Percentiles rank a stretch among this genome's conserved stretches.
Evolutionary conservation across 1,284 basidiomycete genomes (phyloP).

Genomic region (Sporisorium graminicola): DNA sequence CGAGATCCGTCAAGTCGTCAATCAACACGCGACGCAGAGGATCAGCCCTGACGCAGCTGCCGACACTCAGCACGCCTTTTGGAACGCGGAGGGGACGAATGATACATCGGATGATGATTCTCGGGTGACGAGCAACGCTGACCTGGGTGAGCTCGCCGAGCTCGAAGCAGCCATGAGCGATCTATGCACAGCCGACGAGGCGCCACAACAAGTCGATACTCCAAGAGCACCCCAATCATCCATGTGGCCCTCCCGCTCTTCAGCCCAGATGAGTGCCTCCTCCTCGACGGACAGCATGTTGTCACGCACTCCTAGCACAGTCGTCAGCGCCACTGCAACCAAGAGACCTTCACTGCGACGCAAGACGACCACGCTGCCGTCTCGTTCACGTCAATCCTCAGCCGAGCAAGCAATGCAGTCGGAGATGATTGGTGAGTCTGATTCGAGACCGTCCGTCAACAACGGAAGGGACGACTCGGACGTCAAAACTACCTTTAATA

Average conservation of each 20-base stretch:
- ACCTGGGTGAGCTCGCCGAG: conserved; percentile 44
- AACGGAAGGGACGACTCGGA: neutral
- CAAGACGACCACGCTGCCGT: conserved; percentile 35
- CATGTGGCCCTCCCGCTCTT: conserved; percentile 23
- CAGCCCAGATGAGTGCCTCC: conserved; percentile 24
- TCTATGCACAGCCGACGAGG: conserved; percentile 31
- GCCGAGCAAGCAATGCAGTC: conserved; percentile 26
- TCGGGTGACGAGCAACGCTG: conserved; percentile 46
- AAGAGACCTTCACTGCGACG: conserved; percentile 28
- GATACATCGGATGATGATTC: conserved; percentile 53
- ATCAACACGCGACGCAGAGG: neutral
- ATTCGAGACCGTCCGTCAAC: neutral
- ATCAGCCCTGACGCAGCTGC: neutral
- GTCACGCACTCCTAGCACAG: conserved; percentile 11
- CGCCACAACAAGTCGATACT: conserved; percentile 18
- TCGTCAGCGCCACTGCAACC: conserved; percentile 3
- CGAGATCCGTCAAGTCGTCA: conserved; percentile 27
- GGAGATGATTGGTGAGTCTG: neutral
- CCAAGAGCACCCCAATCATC: conserved; percentile 27
- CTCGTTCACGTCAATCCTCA: conserved; percentile 45
- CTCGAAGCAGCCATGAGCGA: conserved; percentile 45
- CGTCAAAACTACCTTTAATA: no score
- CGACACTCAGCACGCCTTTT: conserved; percentile 12
- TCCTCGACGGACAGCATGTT: conserved; percentile 27
- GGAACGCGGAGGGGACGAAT: conserved; percentile 14